A percentile compares a stretch with the other conserved stretches of the same genome.
phyloP scores from a whole-genome alignment of 371 early-diverging fungal species.

The Zychaea mexicana region DNA sequence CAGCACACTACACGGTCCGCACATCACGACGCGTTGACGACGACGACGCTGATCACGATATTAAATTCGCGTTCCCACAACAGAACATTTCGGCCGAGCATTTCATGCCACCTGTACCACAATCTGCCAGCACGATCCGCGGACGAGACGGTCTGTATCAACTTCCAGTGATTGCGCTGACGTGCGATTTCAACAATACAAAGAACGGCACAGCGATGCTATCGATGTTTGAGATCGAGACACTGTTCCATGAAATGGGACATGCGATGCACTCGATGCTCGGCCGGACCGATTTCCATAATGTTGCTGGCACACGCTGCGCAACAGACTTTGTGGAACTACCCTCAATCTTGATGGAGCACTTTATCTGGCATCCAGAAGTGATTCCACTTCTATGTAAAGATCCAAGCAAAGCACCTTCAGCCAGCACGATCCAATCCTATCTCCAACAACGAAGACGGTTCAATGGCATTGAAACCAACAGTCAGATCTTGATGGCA shows the following conservation, averaged over 20 bases:
- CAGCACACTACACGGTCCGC: slow-evolving; percentile 95
- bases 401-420: slow-evolving; percentile 21
- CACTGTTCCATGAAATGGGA: slow-evolving; percentile 98
- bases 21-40: slow-evolving; percentile 89
- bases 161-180: slow-evolving; percentile 77
- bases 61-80: slow-evolving; percentile 44
- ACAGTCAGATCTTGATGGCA: slow-evolving; percentile 87
- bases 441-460: slow-evolving; percentile 56
- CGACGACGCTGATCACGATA: slow-evolving; percentile 62
- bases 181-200: slow-evolving; percentile 65
- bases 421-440: slow-evolving; percentile 37
- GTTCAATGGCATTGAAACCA: slow-evolving; percentile 77
- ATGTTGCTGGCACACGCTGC: slow-evolving; percentile 93
- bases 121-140: slow-evolving; percentile 28
- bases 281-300: slow-evolving; percentile 92
- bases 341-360: slow-evolving; percentile 94
- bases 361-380: slow-evolving; percentile 77
- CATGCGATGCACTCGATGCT: slow-evolving; percentile 98
- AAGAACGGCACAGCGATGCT: slow-evolving; percentile 40
- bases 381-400: slow-evolving; percentile 70
- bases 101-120: slow-evolving; percentile 26
- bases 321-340: slow-evolving; percentile 96
- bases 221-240: slow-evolving; percentile 82
- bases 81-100: slow-evolving; percentile 26
- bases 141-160: slow-evolving; percentile 63